Conservation (phyloP, 2,329 filamentous ascomycete species). For the Scedosporium dehoogii region DNA sequence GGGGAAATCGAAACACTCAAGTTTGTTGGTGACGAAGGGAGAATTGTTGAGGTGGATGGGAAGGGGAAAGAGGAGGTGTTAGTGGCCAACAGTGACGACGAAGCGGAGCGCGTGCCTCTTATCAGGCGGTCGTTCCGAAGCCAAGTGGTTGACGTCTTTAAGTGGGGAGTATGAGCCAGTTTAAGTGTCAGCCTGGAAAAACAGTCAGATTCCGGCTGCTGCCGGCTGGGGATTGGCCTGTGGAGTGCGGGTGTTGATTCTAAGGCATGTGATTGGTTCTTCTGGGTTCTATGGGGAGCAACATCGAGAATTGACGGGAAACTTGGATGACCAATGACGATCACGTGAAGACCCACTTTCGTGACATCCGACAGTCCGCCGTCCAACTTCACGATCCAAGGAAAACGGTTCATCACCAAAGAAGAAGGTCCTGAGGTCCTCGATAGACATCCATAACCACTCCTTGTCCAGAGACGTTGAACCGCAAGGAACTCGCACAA, state of each 20-base stretch:
- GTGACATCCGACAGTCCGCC: not conserved
- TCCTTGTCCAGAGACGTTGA: not conserved
- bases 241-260: not conserved
- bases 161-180: not conserved
- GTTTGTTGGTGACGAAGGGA: not conserved
- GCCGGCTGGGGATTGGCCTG: not conserved
- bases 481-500: not conserved
- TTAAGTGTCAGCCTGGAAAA: not conserved
- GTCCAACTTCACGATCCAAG: not conserved
- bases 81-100: conserved; percentile 1
- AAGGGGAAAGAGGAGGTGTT: not conserved
- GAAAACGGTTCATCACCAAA: not conserved
- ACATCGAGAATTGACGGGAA: not conserved
- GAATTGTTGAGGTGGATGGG: conserved; percentile 1
- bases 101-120: conserved; percentile 6
- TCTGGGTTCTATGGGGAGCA: not conserved
- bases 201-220: not conserved
- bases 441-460: not conserved
- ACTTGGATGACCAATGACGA: not conserved
- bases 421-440: not conserved
- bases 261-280: not conserved
- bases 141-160: conserved; percentile 3
- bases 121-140: conserved; percentile 4
- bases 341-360: not conserved
- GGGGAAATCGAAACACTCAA: not conserved